Conservation (phyloP, 495 filamentous ascomycete species). For the Melanomma pulvis-pyrius region DNA sequence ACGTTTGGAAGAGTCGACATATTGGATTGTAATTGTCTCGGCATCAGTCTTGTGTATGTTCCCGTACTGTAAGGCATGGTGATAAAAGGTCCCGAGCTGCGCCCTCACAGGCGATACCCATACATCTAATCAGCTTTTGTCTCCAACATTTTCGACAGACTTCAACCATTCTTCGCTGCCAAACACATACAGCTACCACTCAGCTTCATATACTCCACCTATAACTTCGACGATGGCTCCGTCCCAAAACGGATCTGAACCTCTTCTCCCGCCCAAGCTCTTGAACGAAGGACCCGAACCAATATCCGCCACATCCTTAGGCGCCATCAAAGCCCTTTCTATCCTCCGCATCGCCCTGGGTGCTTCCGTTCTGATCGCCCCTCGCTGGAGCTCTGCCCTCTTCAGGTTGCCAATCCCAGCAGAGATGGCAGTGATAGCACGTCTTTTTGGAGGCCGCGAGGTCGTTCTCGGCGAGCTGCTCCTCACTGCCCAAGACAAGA, state of each 20-base stretch:
- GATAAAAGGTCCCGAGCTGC: neutral
- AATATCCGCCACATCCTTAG: neutral
- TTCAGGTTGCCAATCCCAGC: conserved; percentile 24
- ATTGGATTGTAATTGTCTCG: neutral
- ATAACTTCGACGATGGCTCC: neutral
- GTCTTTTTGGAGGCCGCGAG: conserved; percentile 33
- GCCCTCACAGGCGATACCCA: neutral
- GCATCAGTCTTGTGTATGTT: neutral
- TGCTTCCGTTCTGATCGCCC: conserved; percentile 18
- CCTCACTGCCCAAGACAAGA: conserved; percentile 25
- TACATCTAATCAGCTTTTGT: neutral
- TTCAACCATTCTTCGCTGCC: neutral
- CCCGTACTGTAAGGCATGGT: neutral
- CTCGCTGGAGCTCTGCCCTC: conserved; percentile 17
- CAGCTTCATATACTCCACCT: neutral
- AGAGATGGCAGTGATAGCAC: conserved; percentile 2
- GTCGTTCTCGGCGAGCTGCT: conserved; percentile 31
- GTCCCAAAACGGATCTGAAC: conserved; percentile 2
- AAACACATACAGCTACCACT: neutral
- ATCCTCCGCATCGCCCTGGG: conserved; percentile 27
- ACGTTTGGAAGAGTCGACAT: neutral
- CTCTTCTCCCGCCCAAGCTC: conserved; percentile 6
- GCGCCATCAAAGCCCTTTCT: conserved; percentile 24
- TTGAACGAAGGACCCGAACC: conserved; percentile 8
- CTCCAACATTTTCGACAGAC: neutral